A percentile compares a stretch with the other conserved stretches of the same genome.
These are phyloP conservation scores for Leptographium galeiforme DNA, from an alignment of 2,329 filamentous ascomycete genomes.

Conservation along the genomic window DNA sequence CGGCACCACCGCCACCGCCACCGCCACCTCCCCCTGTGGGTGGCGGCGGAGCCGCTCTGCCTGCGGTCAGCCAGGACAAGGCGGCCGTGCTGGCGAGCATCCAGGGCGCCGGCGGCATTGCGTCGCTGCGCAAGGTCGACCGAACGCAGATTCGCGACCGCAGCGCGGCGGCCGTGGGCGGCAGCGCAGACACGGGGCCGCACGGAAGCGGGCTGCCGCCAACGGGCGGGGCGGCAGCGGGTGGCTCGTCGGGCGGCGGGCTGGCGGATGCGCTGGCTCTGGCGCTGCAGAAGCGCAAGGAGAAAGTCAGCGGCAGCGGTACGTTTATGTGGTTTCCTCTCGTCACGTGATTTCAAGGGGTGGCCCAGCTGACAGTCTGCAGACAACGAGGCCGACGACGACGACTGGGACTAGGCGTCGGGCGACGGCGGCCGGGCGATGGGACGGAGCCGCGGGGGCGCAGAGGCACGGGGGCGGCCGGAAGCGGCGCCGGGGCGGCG, in stretches of 20 bases:
- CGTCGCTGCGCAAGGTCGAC: slow-evolving; percentile 62
- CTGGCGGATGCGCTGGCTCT: slow-evolving; percentile 72
- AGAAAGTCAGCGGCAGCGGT: slow-evolving; percentile 93
- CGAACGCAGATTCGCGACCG: slow-evolving; percentile 57
- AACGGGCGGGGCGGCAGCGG: slow-evolving; percentile 33
- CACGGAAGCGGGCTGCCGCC: slow-evolving; percentile 38
- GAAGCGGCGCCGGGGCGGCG: no score
- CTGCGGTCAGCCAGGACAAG: slow-evolving; percentile 31
- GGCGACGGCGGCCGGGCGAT: neutral
- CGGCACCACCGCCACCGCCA: slow-evolving; percentile 37
- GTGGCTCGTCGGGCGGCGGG: slow-evolving; percentile 41
- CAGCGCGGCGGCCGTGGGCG: slow-evolving; percentile 49
- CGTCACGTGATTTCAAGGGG: no score
- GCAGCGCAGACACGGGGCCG: slow-evolving; percentile 31
- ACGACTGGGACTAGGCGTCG: slow-evolving; percentile 1
- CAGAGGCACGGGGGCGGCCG: no score
- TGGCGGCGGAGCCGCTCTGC: slow-evolving; percentile 16
- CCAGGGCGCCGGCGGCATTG: slow-evolving; percentile 53
- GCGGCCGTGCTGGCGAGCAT: slow-evolving; percentile 58
- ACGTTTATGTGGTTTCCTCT: slow-evolving; percentile 39
- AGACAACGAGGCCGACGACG: slow-evolving; percentile 5
- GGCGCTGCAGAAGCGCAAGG: slow-evolving; percentile 69
- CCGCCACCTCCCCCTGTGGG: slow-evolving; percentile 34
- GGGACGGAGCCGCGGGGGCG: no score
- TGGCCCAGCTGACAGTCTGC: neutral